Conservation (phyloP, 2,329 filamentous ascomycete species). For the Alternaria metachromatica region DNA sequence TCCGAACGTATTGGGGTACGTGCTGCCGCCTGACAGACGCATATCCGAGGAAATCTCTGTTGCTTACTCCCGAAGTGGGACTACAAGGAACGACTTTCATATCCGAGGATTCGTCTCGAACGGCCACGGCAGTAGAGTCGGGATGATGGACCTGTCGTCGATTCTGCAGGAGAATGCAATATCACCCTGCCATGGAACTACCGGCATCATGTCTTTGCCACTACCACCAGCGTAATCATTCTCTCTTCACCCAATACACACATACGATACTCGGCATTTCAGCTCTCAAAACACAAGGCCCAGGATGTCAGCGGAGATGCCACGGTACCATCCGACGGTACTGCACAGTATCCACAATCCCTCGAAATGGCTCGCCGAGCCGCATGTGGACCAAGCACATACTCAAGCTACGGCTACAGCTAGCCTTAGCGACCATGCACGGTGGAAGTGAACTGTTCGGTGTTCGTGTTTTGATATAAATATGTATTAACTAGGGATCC, state of each 20-base stretch:
- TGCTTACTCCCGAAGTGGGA: not conserved
- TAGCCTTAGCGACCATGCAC: not conserved
- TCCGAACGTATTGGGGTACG: not conserved
- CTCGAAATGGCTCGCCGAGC: not conserved
- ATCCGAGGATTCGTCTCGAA: not conserved
- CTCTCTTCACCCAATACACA: not conserved
- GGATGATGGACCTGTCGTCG: not conserved
- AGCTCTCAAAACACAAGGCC: not conserved
- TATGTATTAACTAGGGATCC: conserved; percentile 4
- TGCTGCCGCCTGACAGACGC: not conserved
- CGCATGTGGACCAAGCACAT: not conserved
- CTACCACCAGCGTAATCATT: not conserved
- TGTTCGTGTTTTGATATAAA: not conserved
- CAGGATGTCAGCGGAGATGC: not conserved
- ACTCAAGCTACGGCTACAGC: not conserved
- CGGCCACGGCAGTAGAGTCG: not conserved
- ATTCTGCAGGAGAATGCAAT: not conserved
- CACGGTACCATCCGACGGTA: conserved; percentile 4
- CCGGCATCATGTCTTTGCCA: not conserved
- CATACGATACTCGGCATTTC: not conserved
- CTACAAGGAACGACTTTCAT: not conserved
- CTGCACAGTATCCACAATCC: not conserved
- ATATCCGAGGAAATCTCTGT: not conserved
- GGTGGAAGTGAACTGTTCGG: not conserved
- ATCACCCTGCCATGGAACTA: not conserved